phyloP scores from a whole-genome alignment of 2,329 filamentous ascomycete species.

The Ophiocordyceps camponoti-leonardi region DNA sequence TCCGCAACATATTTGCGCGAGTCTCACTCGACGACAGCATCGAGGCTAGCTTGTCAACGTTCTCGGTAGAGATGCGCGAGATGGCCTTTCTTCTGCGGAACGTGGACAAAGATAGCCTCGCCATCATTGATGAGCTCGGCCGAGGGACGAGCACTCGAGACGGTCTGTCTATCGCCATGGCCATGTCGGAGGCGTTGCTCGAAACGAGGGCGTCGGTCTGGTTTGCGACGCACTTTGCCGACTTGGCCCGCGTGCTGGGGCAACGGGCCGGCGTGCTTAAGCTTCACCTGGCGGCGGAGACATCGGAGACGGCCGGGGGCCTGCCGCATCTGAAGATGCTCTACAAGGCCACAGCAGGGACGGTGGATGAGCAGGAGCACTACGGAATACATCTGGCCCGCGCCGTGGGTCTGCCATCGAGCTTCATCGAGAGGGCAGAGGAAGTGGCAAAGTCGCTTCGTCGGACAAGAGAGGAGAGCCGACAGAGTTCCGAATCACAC shows the following conservation, averaged over 20 bases:
- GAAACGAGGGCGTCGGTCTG: slow-evolving; percentile 65
- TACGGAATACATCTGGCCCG: slow-evolving; percentile 77
- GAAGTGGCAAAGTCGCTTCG: slow-evolving; percentile 46
- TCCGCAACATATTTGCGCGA: slow-evolving; percentile 72
- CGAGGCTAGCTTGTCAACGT: slow-evolving; percentile 83
- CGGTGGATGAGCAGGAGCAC: slow-evolving; percentile 44
- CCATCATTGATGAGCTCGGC: slow-evolving; percentile 83
- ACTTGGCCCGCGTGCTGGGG: slow-evolving; percentile 59
- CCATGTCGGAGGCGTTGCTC: slow-evolving; percentile 76
- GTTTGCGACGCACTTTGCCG: slow-evolving; percentile 87
- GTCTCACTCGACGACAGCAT: slow-evolving; percentile 77
- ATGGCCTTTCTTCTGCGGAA: slow-evolving; percentile 85
- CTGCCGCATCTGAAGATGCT: slow-evolving; percentile 61
- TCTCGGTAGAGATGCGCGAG: slow-evolving; percentile 88
- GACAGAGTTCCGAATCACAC: slow-evolving; percentile 38
- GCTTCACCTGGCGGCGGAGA: slow-evolving; percentile 61
- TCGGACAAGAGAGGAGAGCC: slow-evolving; percentile 36
- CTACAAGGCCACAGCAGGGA: slow-evolving; percentile 64
- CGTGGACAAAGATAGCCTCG: slow-evolving; percentile 57
- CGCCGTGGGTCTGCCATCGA: slow-evolving; percentile 52
- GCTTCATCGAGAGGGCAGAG: slow-evolving; percentile 52
- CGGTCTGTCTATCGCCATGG: slow-evolving; percentile 74
- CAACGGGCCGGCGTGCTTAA: slow-evolving; percentile 68
- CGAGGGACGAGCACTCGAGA: slow-evolving; percentile 80
- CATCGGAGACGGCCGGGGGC: slow-evolving; percentile 29